Conservation (phyloP, 2,329 filamentous ascomycete genomes). For the Claviceps sp. region DNA sequence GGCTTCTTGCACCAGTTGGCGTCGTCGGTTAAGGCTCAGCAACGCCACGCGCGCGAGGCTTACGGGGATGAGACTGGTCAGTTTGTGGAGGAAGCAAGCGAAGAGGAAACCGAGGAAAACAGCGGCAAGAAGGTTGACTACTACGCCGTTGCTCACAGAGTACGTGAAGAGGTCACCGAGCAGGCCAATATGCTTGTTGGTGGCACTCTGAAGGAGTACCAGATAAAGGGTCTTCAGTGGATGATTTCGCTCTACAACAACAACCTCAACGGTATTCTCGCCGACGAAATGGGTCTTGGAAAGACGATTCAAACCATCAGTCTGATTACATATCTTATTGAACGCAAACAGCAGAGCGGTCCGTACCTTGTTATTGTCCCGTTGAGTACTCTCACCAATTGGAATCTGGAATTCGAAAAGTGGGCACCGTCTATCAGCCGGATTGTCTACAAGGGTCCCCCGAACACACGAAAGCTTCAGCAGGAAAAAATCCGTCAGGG, state of each 20-base stretch:
- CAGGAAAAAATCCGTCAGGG: slow-evolving; percentile 91
- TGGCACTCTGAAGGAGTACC: slow-evolving; percentile 90
- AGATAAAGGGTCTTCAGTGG: slow-evolving; percentile 97
- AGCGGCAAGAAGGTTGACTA: slow-evolving; percentile 82
- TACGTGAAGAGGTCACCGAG: slow-evolving; percentile 78
- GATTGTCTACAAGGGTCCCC: slow-evolving; percentile 95
- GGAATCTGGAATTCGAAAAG: slow-evolving; percentile 97
- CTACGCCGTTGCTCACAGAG: slow-evolving; percentile 92
- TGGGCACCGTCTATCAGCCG: slow-evolving; percentile 82
- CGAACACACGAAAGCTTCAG: slow-evolving; percentile 72
- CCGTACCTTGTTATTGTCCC: slow-evolving; percentile 96
- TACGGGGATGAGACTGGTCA: slow-evolving; percentile 53
- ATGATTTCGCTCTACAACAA: slow-evolving; percentile 99
- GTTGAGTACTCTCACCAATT: slow-evolving; percentile 92
- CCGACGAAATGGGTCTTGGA: slow-evolving; percentile 98
- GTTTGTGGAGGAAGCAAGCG: slow-evolving; percentile 48
- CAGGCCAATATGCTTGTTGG: slow-evolving; percentile 83
- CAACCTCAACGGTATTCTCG: slow-evolving; percentile 96
- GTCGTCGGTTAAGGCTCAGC: slow-evolving; percentile 85
- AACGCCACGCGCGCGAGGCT: slow-evolving; percentile 65
- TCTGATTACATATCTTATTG: slow-evolving; percentile 92
- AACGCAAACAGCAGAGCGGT: slow-evolving; percentile 81
- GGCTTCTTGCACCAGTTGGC: slow-evolving; percentile 94
- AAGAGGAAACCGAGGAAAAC: slow-evolving; percentile 53
- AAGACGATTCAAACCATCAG: slow-evolving; percentile 99